These are phyloP conservation scores for Rhododendron ovatum DNA, from an alignment of 148 eudicot species.

Conservation along the genomic window DNA sequence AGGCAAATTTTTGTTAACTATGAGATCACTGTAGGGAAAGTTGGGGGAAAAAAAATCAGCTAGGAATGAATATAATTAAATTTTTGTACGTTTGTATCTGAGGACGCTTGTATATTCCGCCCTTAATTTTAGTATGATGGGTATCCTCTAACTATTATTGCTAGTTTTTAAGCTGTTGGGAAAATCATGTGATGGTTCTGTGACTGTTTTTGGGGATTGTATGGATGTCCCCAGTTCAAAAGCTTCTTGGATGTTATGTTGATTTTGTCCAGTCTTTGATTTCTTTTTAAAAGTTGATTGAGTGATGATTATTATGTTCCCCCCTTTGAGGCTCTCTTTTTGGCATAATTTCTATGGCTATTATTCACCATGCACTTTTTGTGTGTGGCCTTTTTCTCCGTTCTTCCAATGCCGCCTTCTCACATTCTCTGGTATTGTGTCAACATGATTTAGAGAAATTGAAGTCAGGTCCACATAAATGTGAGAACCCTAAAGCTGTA, in stretches of 20 bases:
- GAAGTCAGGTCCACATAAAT: background rate
- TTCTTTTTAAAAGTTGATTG: background rate
- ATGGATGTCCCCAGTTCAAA: background rate
- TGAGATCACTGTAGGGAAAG: background rate
- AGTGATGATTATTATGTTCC: background rate
- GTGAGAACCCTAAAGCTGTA: constrained; percentile 12
- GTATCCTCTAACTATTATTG: background rate
- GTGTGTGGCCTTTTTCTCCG: background rate
- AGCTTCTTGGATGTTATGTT: background rate
- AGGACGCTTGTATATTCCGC: background rate
- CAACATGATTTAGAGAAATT: constrained; percentile 9
- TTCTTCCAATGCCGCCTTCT: background rate
- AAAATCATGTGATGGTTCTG: background rate
- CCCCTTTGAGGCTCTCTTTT: background rate
- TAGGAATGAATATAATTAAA: background rate
- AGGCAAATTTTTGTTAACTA: background rate
- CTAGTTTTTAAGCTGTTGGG: background rate
- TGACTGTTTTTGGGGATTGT: background rate
- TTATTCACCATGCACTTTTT: background rate
- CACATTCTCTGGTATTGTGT: background rate
- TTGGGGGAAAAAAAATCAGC: background rate
- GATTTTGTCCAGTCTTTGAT: constrained; percentile 2
- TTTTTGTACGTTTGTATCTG: background rate
- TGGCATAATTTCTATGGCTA: background rate
- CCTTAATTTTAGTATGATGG: background rate